Base-by-base conservation (phyloP, 139 green algal genomes). In the Chlorella sp. region DNA sequence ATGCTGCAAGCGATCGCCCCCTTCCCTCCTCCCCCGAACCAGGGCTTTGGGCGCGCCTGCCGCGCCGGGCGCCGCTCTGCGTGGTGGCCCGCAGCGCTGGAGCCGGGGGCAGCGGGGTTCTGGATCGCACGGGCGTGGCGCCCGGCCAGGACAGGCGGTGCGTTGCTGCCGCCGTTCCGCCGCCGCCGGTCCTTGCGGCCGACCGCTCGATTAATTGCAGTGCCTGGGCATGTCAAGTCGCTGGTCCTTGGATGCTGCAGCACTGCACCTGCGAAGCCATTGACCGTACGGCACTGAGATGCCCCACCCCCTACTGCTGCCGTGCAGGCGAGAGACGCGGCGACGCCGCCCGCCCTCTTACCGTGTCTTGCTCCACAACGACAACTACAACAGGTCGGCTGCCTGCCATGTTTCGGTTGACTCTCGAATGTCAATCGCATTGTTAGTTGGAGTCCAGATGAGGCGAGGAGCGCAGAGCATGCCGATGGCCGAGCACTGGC, bases 291-390 rank as follows among this genome's bases (percentile, higher is more conserved):
- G n/a, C n/a, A n/a, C n/a, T n/a, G n/a, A n/a, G n/a, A n/a, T n/a
- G n/a, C n/a, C n/a, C n/a, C 44, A 17, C 7, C 51, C 51, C 15
- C 13, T 20, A 21, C 51, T 60, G 51, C 12, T 60, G 11, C 51
- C 51, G 18, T 44, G 39, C 65, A 78, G 80, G 30, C 65, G 44
- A 1, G 80, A 85, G 21, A 44, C 67, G 28, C 28, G 32, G 41
- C 64, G 41, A 6, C 82, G 71, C 13, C 89, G 89, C 79, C 93
- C 95, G 16, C 94, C 94, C 1, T 92, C 89, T 16, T 98, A 98
- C 89, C 90, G 95, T 32, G 94, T 98, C 23, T 89, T 97, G 88
- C 92, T 97, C 47, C 96, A 98, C 89, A 98, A 98, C 75, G 96
- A 98, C 91, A 95, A 95, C 86, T 94, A 95, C 88, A 99, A 99